Evolutionary conservation across 768 basidiomycete species (phyloP), one percentile per base, ranked within the genome.

Genomic region (Dentipellis sp.): DNA sequence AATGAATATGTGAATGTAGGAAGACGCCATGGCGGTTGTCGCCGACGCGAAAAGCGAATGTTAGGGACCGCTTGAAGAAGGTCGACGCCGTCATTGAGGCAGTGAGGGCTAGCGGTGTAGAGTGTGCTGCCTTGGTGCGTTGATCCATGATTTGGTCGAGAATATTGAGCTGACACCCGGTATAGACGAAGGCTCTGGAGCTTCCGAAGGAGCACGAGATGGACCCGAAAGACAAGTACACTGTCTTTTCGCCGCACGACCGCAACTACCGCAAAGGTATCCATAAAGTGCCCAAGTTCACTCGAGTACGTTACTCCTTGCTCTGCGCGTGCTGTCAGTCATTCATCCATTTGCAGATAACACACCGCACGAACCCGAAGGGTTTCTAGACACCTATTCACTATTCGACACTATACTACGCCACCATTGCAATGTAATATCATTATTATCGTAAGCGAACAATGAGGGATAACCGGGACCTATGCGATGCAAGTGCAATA

Each of bases 241-340:
- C 94, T 3, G 82, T 88, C 17, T 98, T 94, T 71, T 82, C 80
- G 39, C 75, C 80, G 4, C 82, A 79, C 40, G 73, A 74, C 1
- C 75, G 70, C 56, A 88, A 90, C 6, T 99, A 95, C 70, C 76
- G 95, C 46, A 97, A 97, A 65, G 89, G 91, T 22, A 92, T 97
- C 50, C 94, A 98, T 73, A 94, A 94, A 66, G 89, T 95, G 23
- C 94, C 94, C n/a, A 95, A 97, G 67, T 97, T 87, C 83, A 97
- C 94, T 51, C 79, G 91, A 71, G 94, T 94, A 62, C 58, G 87
- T 73, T 23, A 2, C 12, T 22, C 22, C 29, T 35, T 50, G 1
- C 10, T 10, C 10, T 21, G 19, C 34, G 52, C 19, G 4, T 49
- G 29, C 16, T 49, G 22, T 6, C 14, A 12, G 22, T 47, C 36